Conservation (phyloP, 2,329 filamentous ascomycete species). For the Plenodomus biglobosus region DNA sequence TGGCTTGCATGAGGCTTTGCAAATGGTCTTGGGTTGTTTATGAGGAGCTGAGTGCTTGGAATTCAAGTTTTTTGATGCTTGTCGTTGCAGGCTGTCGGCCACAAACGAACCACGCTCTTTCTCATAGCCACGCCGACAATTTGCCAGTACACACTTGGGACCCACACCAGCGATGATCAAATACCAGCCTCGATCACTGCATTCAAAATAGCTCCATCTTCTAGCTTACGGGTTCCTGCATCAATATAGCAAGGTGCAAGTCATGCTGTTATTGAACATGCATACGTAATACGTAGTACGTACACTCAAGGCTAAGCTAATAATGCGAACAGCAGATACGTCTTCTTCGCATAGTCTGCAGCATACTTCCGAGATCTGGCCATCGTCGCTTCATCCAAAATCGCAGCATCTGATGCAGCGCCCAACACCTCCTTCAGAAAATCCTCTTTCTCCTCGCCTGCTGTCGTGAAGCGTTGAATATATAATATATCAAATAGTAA, state of each 20-base stretch:
- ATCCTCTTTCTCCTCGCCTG: slow-evolving; percentile 3
- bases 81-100: too few relatives aligned
- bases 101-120: too few relatives aligned
- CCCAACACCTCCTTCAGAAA: slow-evolving; percentile 1
- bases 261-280: not conserved
- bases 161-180: not conserved
- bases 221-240: not conserved
- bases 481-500: slow-evolving; percentile 49
- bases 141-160: not conserved
- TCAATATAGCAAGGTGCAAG: not conserved
- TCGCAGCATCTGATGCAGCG: slow-evolving; percentile 48
- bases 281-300: not conserved
- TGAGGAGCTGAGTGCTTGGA: too few relatives aligned
- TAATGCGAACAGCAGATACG: slow-evolving; percentile 77
- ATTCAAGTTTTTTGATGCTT: too few relatives aligned
- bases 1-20: not conserved
- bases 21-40: not conserved
- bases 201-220: not conserved
- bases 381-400: slow-evolving; percentile 52
- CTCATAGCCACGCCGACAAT: not conserved
- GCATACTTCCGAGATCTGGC: slow-evolving; percentile 64
- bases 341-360: slow-evolving; percentile 80
- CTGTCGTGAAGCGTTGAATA: slow-evolving; percentile 39
- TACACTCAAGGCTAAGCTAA: slow-evolving; percentile 45
- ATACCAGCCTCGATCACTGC: not conserved